Percentiles rank a stretch among this genome's conserved stretches.
Conservation (phyloP, 169 alveolate species). For the Plasmodium gonderi region DNA sequence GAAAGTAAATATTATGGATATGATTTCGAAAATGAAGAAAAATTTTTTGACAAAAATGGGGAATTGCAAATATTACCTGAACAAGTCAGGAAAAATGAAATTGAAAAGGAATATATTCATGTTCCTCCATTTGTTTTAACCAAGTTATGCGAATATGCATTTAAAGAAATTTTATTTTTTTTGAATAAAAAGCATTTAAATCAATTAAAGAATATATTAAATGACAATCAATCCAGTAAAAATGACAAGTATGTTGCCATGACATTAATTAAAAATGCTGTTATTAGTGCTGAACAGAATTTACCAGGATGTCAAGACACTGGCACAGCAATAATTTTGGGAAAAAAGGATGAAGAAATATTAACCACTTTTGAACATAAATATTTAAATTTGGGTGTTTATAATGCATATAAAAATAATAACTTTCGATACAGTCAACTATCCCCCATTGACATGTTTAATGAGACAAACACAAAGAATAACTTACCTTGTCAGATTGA, state of each 20-base stretch:
- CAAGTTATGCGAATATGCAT: constrained; percentile 80
- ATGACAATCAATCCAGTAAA: constrained; percentile 84
- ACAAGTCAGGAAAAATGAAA: constrained; percentile 3
- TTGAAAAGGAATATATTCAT: constrained; percentile 51
- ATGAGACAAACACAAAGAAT: constrained; percentile 89
- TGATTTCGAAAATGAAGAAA: constrained; percentile 16
- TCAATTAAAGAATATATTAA: constrained; percentile 80
- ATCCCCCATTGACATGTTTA: constrained; percentile 89
- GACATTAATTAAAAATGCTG: constrained; percentile 87
- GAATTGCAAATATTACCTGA: constrained; percentile 20
- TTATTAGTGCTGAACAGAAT: constrained; percentile 82
- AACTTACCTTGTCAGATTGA: constrained; percentile 92
- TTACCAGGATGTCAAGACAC: constrained; percentile 94
- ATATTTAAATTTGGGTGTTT: constrained; percentile 87
- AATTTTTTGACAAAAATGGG: constrained; percentile 52
- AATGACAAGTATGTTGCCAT: constrained; percentile 89
- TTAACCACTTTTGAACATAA: constrained; percentile 80
- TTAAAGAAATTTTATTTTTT: constrained; percentile 81
- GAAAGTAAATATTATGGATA: constrained; percentile 46
- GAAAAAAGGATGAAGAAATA: constrained; percentile 83
- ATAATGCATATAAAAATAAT: constrained; percentile 86
- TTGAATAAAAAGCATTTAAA: constrained; percentile 81
- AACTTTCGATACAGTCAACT: constrained; percentile 89
- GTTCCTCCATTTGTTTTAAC: constrained; percentile 79
- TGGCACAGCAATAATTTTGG: constrained; percentile 90